Conservation (phyloP, 2,329 filamentous ascomycete species). For the Aspergillus ustus region DNA sequence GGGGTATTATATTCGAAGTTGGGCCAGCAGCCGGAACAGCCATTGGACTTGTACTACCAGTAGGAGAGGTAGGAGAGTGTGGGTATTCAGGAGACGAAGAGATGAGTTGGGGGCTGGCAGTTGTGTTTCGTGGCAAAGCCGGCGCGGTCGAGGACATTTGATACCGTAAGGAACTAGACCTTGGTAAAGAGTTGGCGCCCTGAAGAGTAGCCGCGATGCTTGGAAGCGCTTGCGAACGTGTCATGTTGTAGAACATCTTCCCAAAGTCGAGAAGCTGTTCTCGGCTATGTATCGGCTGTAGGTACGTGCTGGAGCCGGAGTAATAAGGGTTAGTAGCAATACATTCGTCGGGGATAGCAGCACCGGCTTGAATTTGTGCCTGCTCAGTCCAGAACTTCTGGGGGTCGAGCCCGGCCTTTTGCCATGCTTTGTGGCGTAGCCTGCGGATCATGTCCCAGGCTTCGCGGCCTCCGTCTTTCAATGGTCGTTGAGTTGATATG, state of each 20-base stretch:
- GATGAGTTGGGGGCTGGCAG: slow-evolving; percentile 11
- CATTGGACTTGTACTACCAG: slow-evolving; percentile 20
- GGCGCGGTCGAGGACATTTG: slow-evolving; percentile 23
- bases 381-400: slow-evolving; percentile 53
- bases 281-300: slow-evolving; percentile 17
- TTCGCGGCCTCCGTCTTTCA: slow-evolving; percentile 54
- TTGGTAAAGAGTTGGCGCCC: slow-evolving; percentile 18
- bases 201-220: slow-evolving; percentile 20
- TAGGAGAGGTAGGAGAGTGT: slow-evolving; percentile 21
- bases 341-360: slow-evolving; percentile 29
- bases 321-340: slow-evolving; percentile 18
- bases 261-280: slow-evolving; percentile 37
- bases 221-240: slow-evolving; percentile 35
- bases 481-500: slow-evolving; percentile 46
- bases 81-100: slow-evolving; percentile 21
- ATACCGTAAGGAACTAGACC: slow-evolving; percentile 33
- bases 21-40: slow-evolving; percentile 22
- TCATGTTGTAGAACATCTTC: slow-evolving; percentile 42
- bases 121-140: slow-evolving; percentile 5
- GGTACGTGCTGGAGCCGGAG: slow-evolving; percentile 18
- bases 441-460: slow-evolving; percentile 55
- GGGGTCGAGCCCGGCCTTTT: slow-evolving; percentile 53
- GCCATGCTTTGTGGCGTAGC: slow-evolving; percentile 53
- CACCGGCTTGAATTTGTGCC: slow-evolving; percentile 47
- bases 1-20: slow-evolving; percentile 14